These are phyloP conservation scores for Onygena corvina DNA, from an alignment of 2,329 filamentous ascomycete species.

Conservation along the genomic window DNA sequence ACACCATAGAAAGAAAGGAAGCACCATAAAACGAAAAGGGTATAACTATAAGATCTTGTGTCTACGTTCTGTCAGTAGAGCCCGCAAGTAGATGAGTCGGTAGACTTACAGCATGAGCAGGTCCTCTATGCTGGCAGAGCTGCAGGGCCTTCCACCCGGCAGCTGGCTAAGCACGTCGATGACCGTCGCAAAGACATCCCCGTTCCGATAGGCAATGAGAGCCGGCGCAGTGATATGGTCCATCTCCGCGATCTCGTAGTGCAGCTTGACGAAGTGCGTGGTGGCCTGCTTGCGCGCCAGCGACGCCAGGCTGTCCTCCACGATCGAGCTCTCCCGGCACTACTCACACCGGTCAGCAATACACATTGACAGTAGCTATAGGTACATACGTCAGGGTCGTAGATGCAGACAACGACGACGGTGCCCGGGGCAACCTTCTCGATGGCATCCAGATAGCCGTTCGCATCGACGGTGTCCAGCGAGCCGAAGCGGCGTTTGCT, in stretches of 20 bases:
- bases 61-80: slow-evolving; percentile 16
- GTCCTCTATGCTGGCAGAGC: slow-evolving; percentile 44
- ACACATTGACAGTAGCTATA: not conserved
- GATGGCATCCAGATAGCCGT: slow-evolving; percentile 90
- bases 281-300: slow-evolving; percentile 60
- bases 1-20: not conserved
- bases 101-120: slow-evolving; percentile 43
- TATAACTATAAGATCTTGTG: slow-evolving; percentile 23
- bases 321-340: slow-evolving; percentile 65
- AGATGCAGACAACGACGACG: slow-evolving; percentile 84
- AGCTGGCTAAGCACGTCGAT: slow-evolving; percentile 80
- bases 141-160: slow-evolving; percentile 45
- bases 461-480: slow-evolving; percentile 72
- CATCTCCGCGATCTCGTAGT: slow-evolving; percentile 88
- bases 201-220: slow-evolving; percentile 75
- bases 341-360: slow-evolving; percentile 27
- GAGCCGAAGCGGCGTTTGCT: slow-evolving; percentile 66
- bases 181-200: slow-evolving; percentile 81
- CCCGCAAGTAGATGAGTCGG: not conserved
- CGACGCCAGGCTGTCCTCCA: slow-evolving; percentile 65
- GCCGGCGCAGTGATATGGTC: slow-evolving; percentile 79
- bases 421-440: slow-evolving; percentile 76
- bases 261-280: slow-evolving; percentile 78
- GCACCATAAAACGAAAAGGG: slow-evolving; percentile 1
- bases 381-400: slow-evolving; percentile 50